Base-by-base conservation (phyloP, 2,329 filamentous ascomycete species). In the Ceratocystis alfenasii region DNA sequence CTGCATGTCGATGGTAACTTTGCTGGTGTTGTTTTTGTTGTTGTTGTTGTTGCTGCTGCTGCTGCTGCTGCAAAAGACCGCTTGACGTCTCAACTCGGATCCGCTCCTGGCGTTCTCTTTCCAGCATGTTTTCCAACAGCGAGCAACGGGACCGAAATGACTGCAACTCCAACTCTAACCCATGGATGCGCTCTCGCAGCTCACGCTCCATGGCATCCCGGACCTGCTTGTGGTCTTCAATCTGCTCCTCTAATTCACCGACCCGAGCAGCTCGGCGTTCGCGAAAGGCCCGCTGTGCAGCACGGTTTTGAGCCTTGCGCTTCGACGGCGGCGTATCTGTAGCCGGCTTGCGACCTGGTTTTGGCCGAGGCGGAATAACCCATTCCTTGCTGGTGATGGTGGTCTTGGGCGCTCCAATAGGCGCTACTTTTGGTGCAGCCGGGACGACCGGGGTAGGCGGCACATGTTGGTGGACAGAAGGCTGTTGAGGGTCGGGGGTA, bases 261-360 rank as follows among this genome's bases (percentile, higher is more conserved):
- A 96, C 89, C 48, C 90, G 88, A 28, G 90, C 89, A 1, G 90
- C 90, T 69, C 93, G 84, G 67, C 93, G 82, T 76, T 96, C 91
- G 44, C 93, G 83, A 75, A 97, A 97, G 0, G 89, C 90, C 67
- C 93, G 81, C 77, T 97, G 93, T 2, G 93, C 93, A 60, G 90
- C 89, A 68, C 94, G 84, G 75, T 97, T 97, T 77, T 97, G 94
- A 1, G 90, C 89, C 79, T 96, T 95, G 70, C 94, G 85, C 78
- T 95, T 95, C 55, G 91, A 95, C 1, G 89, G 89, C 15, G 92
- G 91, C 64, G 92, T 95, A 73, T 96, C 92, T 45, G 90, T 95
- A 60, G 90, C 90, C 2, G 93, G 92, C 80, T 97, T 97, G 71
- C 93, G 86, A 62, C 93, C 93, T 25, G 94, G 93, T 79, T 92